Base-by-base conservation (phyloP, 768 basidiomycete genomes). In the Exidia glandulosa region DNA sequence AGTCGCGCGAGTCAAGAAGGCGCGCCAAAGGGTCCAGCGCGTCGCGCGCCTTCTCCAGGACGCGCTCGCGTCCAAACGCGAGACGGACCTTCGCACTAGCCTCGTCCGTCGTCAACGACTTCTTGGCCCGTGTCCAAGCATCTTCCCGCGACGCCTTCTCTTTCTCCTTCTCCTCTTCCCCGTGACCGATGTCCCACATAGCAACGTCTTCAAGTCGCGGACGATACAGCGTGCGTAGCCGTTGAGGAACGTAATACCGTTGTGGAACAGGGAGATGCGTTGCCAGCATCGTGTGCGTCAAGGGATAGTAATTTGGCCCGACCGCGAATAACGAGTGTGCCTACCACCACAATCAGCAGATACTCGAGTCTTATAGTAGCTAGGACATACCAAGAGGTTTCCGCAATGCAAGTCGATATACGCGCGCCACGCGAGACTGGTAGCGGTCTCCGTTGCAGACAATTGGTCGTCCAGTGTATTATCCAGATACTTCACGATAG, bases 331-430 rank as follows among this genome's bases (percentile, higher is more conserved):
- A 73, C 62, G 77, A 76, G 66, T 87, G 78, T 33, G 81, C 79
- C 89, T 91, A 62, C n/a, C n/a, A n/a, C 5, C 56, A 57, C 54
- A 14, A 23, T 4, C 37, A 23, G 41, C 29, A 63, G 29, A 14
- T 41, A 58, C 48, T 2, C 50, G 19, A 32, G 32, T 61, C 63
- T 50, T 55, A 57, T 32, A 36, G 27, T 33, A 14, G 27, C 2
- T n/a, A 41, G 77, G n/a, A n/a, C 86, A 68, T 70, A 91, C 90
- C 57, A 87, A 77, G 14, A 92, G 70, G 66, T 88, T 83, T 10
- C 87, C 88, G 27, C 90, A 69, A 59, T 82, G 76, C 7, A 83
- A 72, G 62, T 87, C 84, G 7, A 83, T 71, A 67, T 90, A 87
- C 1, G 85, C 79, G 45, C 73, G 74, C 79, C 88, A 85, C 1